phyloP scores from a whole-genome alignment of 768 basidiomycete genomes.

The Leccinum disarticulatum region DNA sequence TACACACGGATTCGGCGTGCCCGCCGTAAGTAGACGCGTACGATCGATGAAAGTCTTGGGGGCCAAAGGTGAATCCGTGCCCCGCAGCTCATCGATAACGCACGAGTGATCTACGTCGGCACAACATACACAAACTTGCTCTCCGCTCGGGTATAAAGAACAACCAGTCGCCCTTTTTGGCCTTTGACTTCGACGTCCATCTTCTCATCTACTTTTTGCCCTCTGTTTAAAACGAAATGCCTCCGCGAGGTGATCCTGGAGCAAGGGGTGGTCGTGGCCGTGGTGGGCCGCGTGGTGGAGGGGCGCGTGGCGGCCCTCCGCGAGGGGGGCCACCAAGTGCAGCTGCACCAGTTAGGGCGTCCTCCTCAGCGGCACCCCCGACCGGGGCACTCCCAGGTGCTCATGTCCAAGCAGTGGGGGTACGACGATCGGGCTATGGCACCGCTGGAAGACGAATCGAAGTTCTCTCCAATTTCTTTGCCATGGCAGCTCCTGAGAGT shows the following conservation, averaged over 20 bases:
- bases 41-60: background rate
- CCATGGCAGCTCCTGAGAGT: constrained; percentile 55
- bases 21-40: background rate
- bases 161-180: constrained; percentile 2
- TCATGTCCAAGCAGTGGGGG: constrained; percentile 58
- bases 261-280: constrained; percentile 28
- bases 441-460: constrained; percentile 46
- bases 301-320: constrained; percentile 30
- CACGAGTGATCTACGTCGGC: constrained; percentile 10
- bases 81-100: background rate
- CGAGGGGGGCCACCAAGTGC: constrained; percentile 29
- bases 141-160: constrained; percentile 20
- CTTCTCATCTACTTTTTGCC: constrained; percentile 3
- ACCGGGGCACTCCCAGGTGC: constrained; percentile 31
- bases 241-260: constrained; percentile 33
- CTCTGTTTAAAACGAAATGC: constrained; percentile 33
- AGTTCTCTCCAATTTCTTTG: constrained; percentile 62
- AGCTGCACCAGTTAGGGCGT: constrained; percentile 6
- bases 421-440: constrained; percentile 66
- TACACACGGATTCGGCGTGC: background rate
- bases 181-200: constrained; percentile 21
- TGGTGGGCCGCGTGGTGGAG: constrained; percentile 29
- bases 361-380: constrained; percentile 28
- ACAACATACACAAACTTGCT: constrained; percentile 31
- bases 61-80: background rate